phyloP scores from a whole-genome alignment of 2,329 filamentous ascomycete species.

The Colletotrichum destructivum region DNA sequence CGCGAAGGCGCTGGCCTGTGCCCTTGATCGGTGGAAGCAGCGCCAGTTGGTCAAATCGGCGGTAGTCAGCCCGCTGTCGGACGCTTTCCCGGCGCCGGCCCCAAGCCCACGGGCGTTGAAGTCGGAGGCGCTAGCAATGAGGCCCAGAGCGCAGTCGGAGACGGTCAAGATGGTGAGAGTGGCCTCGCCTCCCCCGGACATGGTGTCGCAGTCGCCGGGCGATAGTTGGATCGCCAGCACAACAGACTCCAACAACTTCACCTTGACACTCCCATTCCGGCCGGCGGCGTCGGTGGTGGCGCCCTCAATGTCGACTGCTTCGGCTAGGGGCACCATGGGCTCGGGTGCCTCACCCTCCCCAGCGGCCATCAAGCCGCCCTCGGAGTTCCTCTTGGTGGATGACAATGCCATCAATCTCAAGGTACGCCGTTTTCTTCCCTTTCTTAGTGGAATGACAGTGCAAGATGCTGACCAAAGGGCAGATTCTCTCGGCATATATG shows the following conservation, averaged over 20 bases:
- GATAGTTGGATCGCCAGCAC: conserved; percentile 21
- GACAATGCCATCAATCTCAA: conserved; percentile 55
- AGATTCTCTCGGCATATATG: conserved; percentile 55
- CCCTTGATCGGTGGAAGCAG: conserved; percentile 41
- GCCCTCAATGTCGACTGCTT: neutral
- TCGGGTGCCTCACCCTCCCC: neutral
- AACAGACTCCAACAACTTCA: conserved; percentile 21
- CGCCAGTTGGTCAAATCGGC: conserved; percentile 18
- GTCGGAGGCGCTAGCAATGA: conserved; percentile 1
- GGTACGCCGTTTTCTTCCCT: conserved; percentile 2
- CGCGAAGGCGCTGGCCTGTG: conserved; percentile 41
- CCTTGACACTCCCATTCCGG: conserved; percentile 36
- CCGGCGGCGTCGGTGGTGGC: conserved; percentile 13
- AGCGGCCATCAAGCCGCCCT: neutral
- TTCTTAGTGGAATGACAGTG: no score
- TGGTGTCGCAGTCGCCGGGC: conserved; percentile 3
- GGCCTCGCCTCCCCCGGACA: conserved; percentile 11
- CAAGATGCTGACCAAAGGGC: neutral
- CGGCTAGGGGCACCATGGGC: conserved; percentile 7
- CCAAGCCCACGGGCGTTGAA: neutral
- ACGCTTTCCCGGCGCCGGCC: conserved; percentile 7
- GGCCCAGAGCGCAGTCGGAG: conserved; percentile 34
- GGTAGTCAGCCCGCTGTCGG: conserved; percentile 12
- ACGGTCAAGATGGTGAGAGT: conserved; percentile 23
- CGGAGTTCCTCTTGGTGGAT: conserved; percentile 52